Evolutionary conservation across 2,329 filamentous ascomycete species (phyloP), one percentile per base, ranked within the genome.

Genomic region (Nigrospora osmanthi): DNA sequence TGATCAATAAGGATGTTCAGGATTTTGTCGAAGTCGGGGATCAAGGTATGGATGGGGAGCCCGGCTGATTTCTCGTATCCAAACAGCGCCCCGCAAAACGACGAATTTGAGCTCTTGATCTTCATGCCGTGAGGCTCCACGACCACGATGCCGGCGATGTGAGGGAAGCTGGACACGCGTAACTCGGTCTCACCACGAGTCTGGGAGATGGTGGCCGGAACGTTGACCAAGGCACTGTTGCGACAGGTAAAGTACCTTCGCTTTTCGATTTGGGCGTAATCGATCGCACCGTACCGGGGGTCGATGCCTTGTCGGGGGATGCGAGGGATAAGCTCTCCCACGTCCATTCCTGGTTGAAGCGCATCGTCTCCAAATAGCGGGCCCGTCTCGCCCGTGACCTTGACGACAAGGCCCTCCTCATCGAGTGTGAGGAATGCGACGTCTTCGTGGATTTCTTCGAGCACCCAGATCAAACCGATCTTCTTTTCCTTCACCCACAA

Each of bases 401-500:
- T 80, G 28, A 80, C 75, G 15, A 96, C 78, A 37, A 77, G 75
- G 36, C 89, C 89, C 28, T 88, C 82, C 46, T 89, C 83, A 58
- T 94, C 87, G 16, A 95, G 75, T 11, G 73, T 76, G 37, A 98
- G 67, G 49, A 81, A 78, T 4, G 87, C 89, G 35, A 93, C 83
- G 61, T 98, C 90, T 65, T 98, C 93, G 45, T 91, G 88, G 49
- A 98, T 97, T 66, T 98, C 93, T 63, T 98, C 93, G 2, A 98
- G 69, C 10, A 98, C 93, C 93, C 93, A 98, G 48, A 98, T 97
- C 48, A 98, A 68, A 11, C 91, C 90, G 43, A 89, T 83, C 40
- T 85, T 80, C 66, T 98, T 98, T 65, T 98, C 93, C 69, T 98
- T 98, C 4, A 98, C 93, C 93, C 93, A 98, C 35, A 98, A 70